Evolutionary conservation across 2,329 filamentous ascomycete species (phyloP).

Genomic region (Colletotrichum ledebouriae): DNA sequence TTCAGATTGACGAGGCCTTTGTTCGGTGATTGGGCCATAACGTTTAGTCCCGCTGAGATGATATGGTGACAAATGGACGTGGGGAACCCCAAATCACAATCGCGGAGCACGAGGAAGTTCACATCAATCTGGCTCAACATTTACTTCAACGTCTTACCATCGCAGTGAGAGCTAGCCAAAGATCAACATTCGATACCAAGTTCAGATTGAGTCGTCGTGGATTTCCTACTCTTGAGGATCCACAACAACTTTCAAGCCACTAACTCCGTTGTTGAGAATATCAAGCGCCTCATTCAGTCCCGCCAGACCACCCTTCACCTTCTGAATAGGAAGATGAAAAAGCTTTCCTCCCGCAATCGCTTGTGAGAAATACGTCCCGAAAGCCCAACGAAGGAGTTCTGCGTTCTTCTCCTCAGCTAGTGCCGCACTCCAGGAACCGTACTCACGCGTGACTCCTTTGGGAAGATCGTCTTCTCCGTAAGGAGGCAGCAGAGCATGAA

Average conservation of each 20-base stretch:
- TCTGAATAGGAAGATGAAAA: slow-evolving; percentile 3
- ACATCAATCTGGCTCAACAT: too few relatives aligned
- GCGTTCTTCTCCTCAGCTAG: slow-evolving; percentile 18
- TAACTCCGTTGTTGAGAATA: slow-evolving; percentile 25
- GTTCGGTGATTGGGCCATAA: too few relatives aligned
- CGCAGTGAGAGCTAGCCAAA: not conserved
- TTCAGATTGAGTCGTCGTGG: too few relatives aligned
- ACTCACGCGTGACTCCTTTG: slow-evolving; percentile 5
- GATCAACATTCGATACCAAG: not conserved
- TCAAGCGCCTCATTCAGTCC: slow-evolving; percentile 26
- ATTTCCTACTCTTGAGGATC: slow-evolving; percentile 8
- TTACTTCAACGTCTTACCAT: not conserved
- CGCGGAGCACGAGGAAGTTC: too few relatives aligned
- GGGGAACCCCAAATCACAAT: too few relatives aligned
- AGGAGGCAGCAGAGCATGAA: slow-evolving; percentile 24
- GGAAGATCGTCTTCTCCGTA: slow-evolving; percentile 5
- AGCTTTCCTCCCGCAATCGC: slow-evolving; percentile 15
- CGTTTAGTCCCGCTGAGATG: too few relatives aligned
- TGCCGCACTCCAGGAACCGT: slow-evolving; percentile 1
- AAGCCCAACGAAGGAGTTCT: slow-evolving; percentile 19
- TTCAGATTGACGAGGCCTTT: too few relatives aligned
- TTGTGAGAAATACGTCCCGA: slow-evolving; percentile 23
- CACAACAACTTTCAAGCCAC: slow-evolving; percentile 27
- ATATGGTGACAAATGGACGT: too few relatives aligned
- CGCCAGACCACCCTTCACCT: slow-evolving; percentile 11